phyloP scores from a whole-genome alignment of 2,329 filamentous ascomycete genomes.

The Periconia sp. region DNA sequence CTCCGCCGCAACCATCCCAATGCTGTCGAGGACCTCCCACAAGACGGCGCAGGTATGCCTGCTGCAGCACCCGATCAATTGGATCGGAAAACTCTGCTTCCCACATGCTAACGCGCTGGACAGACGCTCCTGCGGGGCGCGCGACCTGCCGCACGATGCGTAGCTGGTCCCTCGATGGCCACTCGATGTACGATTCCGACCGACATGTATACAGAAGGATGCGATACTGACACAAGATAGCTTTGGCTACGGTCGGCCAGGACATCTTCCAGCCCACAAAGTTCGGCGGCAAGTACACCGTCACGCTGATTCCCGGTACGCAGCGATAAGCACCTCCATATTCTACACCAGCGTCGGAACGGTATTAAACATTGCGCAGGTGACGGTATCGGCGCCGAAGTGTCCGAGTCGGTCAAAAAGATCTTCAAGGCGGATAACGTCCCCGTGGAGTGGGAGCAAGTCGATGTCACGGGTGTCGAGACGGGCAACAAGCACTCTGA shows the following conservation, averaged over 20 bases:
- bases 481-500: slow-evolving; percentile 86
- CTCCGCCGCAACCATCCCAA: slow-evolving; percentile 38
- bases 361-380: slow-evolving; percentile 52
- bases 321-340: slow-evolving; percentile 25
- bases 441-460: slow-evolving; percentile 97
- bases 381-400: slow-evolving; percentile 97
- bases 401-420: slow-evolving; percentile 97
- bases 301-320: slow-evolving; percentile 92
- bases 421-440: slow-evolving; percentile 99
- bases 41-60: slow-evolving; percentile 56
- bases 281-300: slow-evolving; percentile 99
- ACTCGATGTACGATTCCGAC: slow-evolving; percentile 57
- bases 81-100: slow-evolving; percentile 11
- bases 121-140: slow-evolving; percentile 64
- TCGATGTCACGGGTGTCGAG: slow-evolving; percentile 92
- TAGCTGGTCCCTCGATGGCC: slow-evolving; percentile 57
- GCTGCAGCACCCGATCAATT: slow-evolving; percentile 28
- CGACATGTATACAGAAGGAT: slow-evolving; percentile 2
- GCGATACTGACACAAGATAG: slow-evolving; percentile 28
- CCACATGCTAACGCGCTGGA: slow-evolving; percentile 30
- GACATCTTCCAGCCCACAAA: slow-evolving; percentile 99
- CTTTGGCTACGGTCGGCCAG: slow-evolving; percentile 73
- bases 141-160: slow-evolving; percentile 53
- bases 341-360: too few relatives aligned
- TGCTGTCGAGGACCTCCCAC: slow-evolving; percentile 54